Conservation (phyloP, 192 early-diverging fungal species). For the Podila clonocystis region DNA sequence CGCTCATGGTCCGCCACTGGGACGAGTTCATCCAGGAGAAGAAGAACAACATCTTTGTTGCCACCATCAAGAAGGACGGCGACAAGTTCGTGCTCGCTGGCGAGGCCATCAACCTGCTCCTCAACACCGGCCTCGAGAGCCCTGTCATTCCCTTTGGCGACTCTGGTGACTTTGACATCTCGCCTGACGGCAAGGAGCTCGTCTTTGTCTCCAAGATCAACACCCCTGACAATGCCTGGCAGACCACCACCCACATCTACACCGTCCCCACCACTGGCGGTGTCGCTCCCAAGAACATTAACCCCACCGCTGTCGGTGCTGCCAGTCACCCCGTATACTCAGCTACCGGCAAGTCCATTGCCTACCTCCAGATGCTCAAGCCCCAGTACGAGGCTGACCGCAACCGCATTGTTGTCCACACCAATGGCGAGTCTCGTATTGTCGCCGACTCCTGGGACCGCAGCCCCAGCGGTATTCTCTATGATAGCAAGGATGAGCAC, state of each 20-base stretch:
- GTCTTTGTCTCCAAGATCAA: constrained; percentile 80
- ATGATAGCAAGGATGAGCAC: constrained; percentile 62
- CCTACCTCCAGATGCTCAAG: constrained; percentile 79
- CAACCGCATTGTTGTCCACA: constrained; percentile 72
- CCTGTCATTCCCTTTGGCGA: constrained; percentile 68
- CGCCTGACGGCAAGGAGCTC: constrained; percentile 68
- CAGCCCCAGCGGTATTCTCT: constrained; percentile 65
- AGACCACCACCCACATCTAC: constrained; percentile 79
- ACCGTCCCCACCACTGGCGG: constrained; percentile 63
- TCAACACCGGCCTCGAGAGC: constrained; percentile 56
- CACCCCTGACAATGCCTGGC: constrained; percentile 74
- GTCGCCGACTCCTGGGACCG: constrained; percentile 72
- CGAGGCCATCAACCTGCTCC: constrained; percentile 63
- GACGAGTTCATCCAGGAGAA: constrained; percentile 71
- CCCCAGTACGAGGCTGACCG: constrained; percentile 82
- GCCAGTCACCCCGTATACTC: constrained; percentile 70
- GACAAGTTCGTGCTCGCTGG: constrained; percentile 55
- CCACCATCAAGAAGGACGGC: constrained; percentile 50
- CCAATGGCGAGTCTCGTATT: constrained; percentile 39
- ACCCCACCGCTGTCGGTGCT: constrained; percentile 63
- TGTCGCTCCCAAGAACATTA: constrained; percentile 54
- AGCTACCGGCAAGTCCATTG: constrained; percentile 70
- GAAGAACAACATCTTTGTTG: constrained; percentile 69
- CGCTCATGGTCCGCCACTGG: constrained; percentile 88
- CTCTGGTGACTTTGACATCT: constrained; percentile 69